phyloP scores from a whole-genome alignment of 805 yeast genomes.

The Teunomyces panamensis region DNA sequence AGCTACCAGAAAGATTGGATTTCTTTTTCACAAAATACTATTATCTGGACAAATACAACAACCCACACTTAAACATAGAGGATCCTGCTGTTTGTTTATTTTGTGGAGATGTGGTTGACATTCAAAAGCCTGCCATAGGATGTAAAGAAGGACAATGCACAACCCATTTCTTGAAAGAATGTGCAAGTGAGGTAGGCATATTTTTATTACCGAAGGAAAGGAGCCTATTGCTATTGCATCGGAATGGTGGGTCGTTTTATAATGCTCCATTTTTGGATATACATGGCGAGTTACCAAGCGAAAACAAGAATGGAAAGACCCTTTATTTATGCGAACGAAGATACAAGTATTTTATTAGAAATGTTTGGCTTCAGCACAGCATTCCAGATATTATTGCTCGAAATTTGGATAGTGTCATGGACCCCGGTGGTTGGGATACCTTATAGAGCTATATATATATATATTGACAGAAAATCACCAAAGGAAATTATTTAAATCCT shows the following conservation, averaged over 20 bases:
- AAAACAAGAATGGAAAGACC: constrained; percentile 67
- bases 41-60: constrained; percentile 41
- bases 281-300: constrained; percentile 84
- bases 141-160: constrained; percentile 74
- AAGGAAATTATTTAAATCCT: background rate
- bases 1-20: constrained; percentile 66
- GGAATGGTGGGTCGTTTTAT: constrained; percentile 78
- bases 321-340: constrained; percentile 59
- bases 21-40: constrained; percentile 61
- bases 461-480: background rate
- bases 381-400: constrained; percentile 75
- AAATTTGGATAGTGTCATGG: constrained; percentile 72
- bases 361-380: constrained; percentile 77
- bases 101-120: constrained; percentile 67
- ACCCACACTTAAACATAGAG: constrained; percentile 37
- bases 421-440: constrained; percentile 96
- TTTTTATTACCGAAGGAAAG: constrained; percentile 71
- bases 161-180: constrained; percentile 60
- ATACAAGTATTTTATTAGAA: constrained; percentile 63
- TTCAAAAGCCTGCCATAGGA: constrained; percentile 61
- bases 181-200: constrained; percentile 65
- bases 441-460: constrained; percentile 34
- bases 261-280: constrained; percentile 81
- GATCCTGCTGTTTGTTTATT: constrained; percentile 87
- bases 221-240: constrained; percentile 59